Base-by-base conservation (phyloP, 257 asterid species). In the Agastache rugosa region DNA sequence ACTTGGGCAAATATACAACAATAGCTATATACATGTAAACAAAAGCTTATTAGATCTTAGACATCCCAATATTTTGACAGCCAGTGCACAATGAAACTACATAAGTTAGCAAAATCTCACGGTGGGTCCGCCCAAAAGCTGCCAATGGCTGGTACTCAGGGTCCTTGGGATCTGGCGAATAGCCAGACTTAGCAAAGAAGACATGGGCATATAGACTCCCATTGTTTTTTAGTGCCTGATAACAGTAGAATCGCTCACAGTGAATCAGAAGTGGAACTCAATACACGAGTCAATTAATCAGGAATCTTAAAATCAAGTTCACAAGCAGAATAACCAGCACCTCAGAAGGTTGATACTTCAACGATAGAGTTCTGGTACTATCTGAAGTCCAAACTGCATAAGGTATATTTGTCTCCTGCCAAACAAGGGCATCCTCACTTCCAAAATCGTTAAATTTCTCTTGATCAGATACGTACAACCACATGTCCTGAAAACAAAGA, bases 381-480 rank as follows among this genome's bases (percentile, higher is more conserved):
- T 90, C 95, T 15, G 90, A 82, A 69, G 86, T 85, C 97, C 97
- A 94, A 78, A 90, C 96, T 74, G 98, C 99, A 83, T 90, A 94
- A 20, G 99, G 99, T 77, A 94, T 87, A 69, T 88, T 92, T 34
- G 97, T 85, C 88, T 94, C 99, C 50, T 94, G 96, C 99, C 99
- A 94, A 71, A 86, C 78, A 64, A 95, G 96, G 63, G 96, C 90
- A 64, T 83, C 73, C 85, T 95, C 98, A 82, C 69, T 90, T 47
- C 96, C 84, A 61, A 95, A 94, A 82, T 95, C 97, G 73, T 78
- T 83, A 68, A 95, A 90, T 8, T 74, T 85, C 68, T 92, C 93
- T 66, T 88, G 80, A 59, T 88, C 96, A 3, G 99, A 95, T 70
- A 95, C 85, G 84, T 92, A 95, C 60, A 92, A 63, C 96, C 96